Evolutionary conservation across 2,329 filamentous ascomycete species (phyloP).

Genomic region (Alternaria panax): DNA sequence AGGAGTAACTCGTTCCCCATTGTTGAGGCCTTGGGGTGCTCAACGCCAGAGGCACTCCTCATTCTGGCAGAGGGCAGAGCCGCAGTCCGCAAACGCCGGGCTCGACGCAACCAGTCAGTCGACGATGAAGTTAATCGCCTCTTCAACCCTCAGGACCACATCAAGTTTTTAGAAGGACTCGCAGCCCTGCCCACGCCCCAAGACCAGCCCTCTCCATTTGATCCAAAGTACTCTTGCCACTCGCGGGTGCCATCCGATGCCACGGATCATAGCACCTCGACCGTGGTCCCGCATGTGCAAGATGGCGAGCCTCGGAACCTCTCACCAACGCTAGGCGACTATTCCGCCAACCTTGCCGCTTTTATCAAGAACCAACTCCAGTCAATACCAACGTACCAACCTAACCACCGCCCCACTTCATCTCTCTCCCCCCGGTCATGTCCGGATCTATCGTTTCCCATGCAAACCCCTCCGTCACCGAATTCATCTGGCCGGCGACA

Average conservation of each 20-base stretch:
- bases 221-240: constrained; percentile 25
- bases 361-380: constrained; percentile 46
- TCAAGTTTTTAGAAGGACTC: constrained; percentile 36
- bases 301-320: constrained; percentile 12
- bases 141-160: constrained; percentile 41
- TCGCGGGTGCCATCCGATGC: constrained; percentile 39
- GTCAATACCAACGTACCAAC: constrained; percentile 44
- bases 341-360: constrained; percentile 47
- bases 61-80: constrained; percentile 47
- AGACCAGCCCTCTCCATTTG: constrained; percentile 16
- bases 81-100: constrained; percentile 41
- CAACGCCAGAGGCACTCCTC: constrained; percentile 45
- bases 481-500: constrained; percentile 23
- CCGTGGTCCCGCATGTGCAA: constrained; percentile 28
- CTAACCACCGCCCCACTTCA: constrained; percentile 21
- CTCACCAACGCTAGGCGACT: constrained; percentile 35
- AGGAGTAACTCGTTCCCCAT: constrained; percentile 49
- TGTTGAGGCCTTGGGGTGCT: constrained; percentile 45
- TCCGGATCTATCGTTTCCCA: constrained; percentile 38
- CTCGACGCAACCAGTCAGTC: constrained; percentile 33
- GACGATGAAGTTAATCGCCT: constrained; percentile 28
- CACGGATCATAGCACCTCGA: constrained; percentile 42
- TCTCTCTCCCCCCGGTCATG: constrained; percentile 41
- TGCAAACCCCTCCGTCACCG: constrained; percentile 31
- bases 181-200: constrained; percentile 19